Percentiles rank a stretch among this genome's conserved stretches.
Conservation (phyloP, 345 rosid genomes). For the Noccaea caerulescens region DNA sequence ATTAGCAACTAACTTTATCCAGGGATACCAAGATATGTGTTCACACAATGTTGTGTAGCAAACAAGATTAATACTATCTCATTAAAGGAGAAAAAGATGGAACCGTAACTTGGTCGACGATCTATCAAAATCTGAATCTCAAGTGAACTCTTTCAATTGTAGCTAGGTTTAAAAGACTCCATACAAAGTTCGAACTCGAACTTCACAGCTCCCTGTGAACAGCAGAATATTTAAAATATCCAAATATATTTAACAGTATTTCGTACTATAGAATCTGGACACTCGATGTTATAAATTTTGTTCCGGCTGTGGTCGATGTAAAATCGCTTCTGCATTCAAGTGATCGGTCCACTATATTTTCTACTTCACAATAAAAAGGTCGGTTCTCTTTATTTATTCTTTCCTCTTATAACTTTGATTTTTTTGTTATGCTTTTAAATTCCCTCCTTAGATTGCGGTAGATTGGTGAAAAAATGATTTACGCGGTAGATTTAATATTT, state of each 20-base stretch:
- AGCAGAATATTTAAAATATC: too few relatives aligned
- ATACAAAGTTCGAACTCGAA: not conserved
- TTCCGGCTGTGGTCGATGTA: not conserved
- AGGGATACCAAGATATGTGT: not conserved
- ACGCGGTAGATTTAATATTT: constrained; percentile 15
- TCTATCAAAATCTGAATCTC: not conserved
- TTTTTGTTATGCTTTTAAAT: not conserved
- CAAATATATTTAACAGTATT: not conserved
- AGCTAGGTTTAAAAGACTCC: not conserved
- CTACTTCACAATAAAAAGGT: not conserved
- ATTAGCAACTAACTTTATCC: not conserved
- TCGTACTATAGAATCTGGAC: not conserved
- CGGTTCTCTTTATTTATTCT: not conserved
- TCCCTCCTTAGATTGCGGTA: constrained; percentile 17
- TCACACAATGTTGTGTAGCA: not conserved
- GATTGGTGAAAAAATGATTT: constrained; percentile 9
- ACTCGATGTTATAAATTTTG: not conserved
- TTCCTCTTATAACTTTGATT: not conserved
- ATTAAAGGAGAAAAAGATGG: not conserved
- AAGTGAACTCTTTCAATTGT: not conserved
- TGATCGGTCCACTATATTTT: constrained; percentile 14
- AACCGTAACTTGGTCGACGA: not conserved
- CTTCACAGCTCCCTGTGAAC: too few relatives aligned
- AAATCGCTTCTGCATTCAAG: constrained; percentile 1
- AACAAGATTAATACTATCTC: not conserved